These are phyloP conservation scores for Fusarium sp. DNA, from an alignment of 2,329 filamentous ascomycete species.

Conservation along the genomic window DNA sequence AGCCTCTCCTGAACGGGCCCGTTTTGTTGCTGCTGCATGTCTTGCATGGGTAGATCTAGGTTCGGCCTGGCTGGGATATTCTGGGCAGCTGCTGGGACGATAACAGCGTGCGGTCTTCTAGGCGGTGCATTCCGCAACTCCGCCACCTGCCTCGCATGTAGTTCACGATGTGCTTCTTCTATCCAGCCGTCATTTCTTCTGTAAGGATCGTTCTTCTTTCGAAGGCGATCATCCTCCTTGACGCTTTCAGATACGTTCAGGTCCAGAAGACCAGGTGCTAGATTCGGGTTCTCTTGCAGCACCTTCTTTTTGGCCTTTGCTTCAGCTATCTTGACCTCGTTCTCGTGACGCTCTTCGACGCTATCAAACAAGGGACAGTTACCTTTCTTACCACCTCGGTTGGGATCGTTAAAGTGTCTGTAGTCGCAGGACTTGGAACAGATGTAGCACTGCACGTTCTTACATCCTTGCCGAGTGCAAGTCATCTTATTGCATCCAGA, in stretches of 20 bases:
- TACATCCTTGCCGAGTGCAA: slow-evolving; percentile 66
- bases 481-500: slow-evolving; percentile 85
- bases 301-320: slow-evolving; percentile 64
- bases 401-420: slow-evolving; percentile 70
- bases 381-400: slow-evolving; percentile 56
- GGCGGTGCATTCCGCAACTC: too few relatives aligned
- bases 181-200: neutral
- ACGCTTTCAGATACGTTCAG: slow-evolving; percentile 67
- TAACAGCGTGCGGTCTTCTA: too few relatives aligned
- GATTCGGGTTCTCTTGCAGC: slow-evolving; percentile 65
- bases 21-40: neutral
- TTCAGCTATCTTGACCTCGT: slow-evolving; percentile 71
- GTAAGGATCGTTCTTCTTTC: slow-evolving; percentile 17
- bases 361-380: slow-evolving; percentile 76
- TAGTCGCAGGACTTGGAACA: slow-evolving; percentile 76
- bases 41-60: neutral
- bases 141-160: neutral
- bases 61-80: too few relatives aligned
- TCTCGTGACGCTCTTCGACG: slow-evolving; percentile 65
- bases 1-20: neutral
- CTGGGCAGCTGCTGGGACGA: too few relatives aligned
- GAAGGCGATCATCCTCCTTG: slow-evolving; percentile 52
- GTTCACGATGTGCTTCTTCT: too few relatives aligned
- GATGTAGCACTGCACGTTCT: slow-evolving; percentile 70
- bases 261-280: slow-evolving; percentile 65